Conservation (phyloP, 371 early-diverging fungal species). For the Massospora cicadina region DNA sequence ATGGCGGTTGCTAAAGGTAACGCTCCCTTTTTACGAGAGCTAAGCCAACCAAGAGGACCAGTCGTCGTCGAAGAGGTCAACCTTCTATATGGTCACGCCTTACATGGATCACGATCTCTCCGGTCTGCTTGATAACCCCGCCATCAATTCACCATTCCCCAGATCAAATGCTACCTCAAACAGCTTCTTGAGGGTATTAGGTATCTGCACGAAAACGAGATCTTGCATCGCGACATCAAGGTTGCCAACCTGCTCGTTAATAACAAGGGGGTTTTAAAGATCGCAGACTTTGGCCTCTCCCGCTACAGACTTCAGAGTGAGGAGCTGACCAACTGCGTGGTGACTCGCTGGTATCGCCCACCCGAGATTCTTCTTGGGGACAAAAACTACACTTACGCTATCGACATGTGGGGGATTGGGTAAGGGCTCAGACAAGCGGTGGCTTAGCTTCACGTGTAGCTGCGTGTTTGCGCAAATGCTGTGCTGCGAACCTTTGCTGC, state of each 20-base stretch:
- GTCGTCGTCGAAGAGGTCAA: background rate
- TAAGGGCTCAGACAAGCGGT: constrained; percentile 18
- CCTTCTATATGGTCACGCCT: constrained; percentile 82
- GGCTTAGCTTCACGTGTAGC: constrained; percentile 12
- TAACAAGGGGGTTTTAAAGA: constrained; percentile 31
- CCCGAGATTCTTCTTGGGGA: constrained; percentile 93
- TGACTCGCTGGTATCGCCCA: constrained; percentile 95
- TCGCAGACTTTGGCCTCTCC: constrained; percentile 90
- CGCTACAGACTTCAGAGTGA: constrained; percentile 74
- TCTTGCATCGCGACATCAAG: constrained; percentile 85
- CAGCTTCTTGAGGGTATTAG: constrained; percentile 73
- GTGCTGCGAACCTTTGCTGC: constrained; percentile 68
- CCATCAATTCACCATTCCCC: constrained; percentile 36
- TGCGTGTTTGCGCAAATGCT: constrained; percentile 97
- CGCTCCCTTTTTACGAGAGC: constrained; percentile 6
- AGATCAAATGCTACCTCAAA: constrained; percentile 58
- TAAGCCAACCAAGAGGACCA: too few relatives aligned
- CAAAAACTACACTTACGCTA: constrained; percentile 72
- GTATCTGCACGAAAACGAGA: constrained; percentile 64
- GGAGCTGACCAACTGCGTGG: constrained; percentile 87
- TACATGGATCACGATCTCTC: constrained; percentile 92
- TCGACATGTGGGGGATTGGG: constrained; percentile 98
- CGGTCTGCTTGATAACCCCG: constrained; percentile 60
- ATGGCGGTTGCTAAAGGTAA: constrained; percentile 50
- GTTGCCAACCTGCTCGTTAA: constrained; percentile 20